Conservation (phyloP, 2,329 filamentous ascomycete species). For the Bipolaris gigantea region DNA sequence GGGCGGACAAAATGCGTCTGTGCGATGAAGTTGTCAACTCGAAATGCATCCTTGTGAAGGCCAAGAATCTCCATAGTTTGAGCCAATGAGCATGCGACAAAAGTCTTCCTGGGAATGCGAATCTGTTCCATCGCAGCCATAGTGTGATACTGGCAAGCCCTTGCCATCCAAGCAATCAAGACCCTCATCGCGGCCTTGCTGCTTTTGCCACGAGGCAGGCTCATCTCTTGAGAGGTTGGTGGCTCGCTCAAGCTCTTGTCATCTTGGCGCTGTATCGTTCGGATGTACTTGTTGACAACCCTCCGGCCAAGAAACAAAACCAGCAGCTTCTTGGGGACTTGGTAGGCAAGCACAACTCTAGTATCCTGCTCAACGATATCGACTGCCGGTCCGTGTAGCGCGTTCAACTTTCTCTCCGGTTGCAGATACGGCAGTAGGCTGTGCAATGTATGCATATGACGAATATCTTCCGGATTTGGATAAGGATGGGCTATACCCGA, state of each 20-base stretch:
- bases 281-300: constrained; percentile 18
- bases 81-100: constrained; percentile 28
- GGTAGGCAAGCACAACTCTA: neutral
- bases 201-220: constrained; percentile 11
- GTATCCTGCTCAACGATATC: constrained; percentile 22
- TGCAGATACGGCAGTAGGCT: constrained; percentile 19
- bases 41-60: constrained; percentile 23
- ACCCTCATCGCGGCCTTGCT: constrained; percentile 20
- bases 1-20: constrained; percentile 17
- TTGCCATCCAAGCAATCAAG: constrained; percentile 29
- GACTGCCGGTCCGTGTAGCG: constrained; percentile 7
- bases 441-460: constrained; percentile 20
- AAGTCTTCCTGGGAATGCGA: constrained; percentile 18
- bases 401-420: constrained; percentile 17
- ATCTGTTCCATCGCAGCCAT: constrained; percentile 19
- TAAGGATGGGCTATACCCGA: constrained; percentile 5
- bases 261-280: constrained; percentile 18
- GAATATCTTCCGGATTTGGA: constrained; percentile 24
- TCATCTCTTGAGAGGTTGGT: constrained; percentile 13
- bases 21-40: constrained; percentile 21
- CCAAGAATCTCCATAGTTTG: constrained; percentile 21
- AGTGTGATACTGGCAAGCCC: constrained; percentile 19
- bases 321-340: constrained; percentile 24
- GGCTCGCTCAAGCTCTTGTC: constrained; percentile 7
- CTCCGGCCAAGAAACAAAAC: constrained; percentile 23